These are phyloP conservation scores for Fusarium kyushuense DNA, from an alignment of 2,329 filamentous ascomycete species.

Conservation along the genomic window DNA sequence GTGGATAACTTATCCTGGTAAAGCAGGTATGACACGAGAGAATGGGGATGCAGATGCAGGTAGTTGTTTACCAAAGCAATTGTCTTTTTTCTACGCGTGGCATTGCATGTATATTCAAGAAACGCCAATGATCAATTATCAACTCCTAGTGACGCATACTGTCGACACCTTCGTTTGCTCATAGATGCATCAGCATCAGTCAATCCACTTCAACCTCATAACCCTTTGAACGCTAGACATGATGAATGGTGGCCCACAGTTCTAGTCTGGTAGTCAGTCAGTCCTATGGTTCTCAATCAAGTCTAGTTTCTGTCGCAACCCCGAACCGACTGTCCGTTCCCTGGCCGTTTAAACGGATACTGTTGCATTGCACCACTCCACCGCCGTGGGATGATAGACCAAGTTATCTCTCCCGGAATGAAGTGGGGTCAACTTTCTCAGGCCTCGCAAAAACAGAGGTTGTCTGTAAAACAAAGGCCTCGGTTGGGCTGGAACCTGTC, in stretches of 20 bases:
- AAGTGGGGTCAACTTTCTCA: background rate
- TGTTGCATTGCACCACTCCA: constrained; percentile 26
- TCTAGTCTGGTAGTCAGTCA: background rate
- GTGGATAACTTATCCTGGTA: constrained; percentile 1
- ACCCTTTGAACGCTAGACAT: background rate
- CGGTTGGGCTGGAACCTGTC: constrained; percentile 24
- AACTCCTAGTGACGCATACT: background rate
- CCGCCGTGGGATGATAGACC: constrained; percentile 36
- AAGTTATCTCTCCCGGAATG: constrained; percentile 4
- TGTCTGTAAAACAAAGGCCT: constrained; percentile 2
- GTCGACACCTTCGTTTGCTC: background rate
- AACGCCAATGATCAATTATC: background rate
- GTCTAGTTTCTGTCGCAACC: constrained; percentile 5
- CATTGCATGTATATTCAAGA: background rate
- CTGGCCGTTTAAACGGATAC: constrained; percentile 12
- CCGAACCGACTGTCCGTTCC: constrained; percentile 25
- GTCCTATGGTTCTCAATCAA: constrained; percentile 23
- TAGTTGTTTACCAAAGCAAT: background rate
- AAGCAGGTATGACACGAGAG: constrained; percentile 20
- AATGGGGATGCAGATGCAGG: background rate
- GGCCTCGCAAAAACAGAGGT: background rate
- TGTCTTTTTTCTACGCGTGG: background rate
- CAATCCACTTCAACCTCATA: background rate
- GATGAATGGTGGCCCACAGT: background rate
- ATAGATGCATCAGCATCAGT: background rate